Conservation (phyloP, 306 rosid species). For the Cyamopsis tetragonoloba region DNA sequence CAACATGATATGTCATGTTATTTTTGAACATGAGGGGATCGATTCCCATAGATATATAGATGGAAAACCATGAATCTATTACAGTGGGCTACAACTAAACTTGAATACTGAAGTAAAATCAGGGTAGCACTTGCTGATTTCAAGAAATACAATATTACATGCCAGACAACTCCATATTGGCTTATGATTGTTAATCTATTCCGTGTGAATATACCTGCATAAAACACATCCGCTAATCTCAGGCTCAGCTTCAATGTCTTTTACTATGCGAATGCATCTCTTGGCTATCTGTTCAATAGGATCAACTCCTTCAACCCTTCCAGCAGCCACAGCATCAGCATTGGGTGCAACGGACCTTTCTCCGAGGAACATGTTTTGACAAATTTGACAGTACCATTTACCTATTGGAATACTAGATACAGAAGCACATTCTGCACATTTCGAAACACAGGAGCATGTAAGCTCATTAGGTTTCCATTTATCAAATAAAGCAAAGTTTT, state of each 20-base stretch:
- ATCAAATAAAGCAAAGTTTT: too few species aligned
- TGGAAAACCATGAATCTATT: neutral
- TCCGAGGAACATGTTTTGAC: conserved; percentile 71
- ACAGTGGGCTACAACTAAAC: conserved; percentile 22
- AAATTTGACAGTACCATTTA: conserved; percentile 85
- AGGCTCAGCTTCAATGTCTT: conserved; percentile 70
- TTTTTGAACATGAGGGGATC: too few species aligned
- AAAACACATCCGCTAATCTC: conserved; percentile 91
- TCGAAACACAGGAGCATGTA: conserved; percentile 22
- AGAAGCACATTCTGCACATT: conserved; percentile 84
- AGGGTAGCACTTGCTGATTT: neutral
- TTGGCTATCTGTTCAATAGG: conserved; percentile 80
- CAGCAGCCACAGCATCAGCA: conserved; percentile 88
- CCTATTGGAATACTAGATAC: conserved; percentile 72
- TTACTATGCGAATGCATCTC: conserved; percentile 93
- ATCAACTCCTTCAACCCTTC: conserved; percentile 84
- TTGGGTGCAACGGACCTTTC: conserved; percentile 62
- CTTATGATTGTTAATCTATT: conserved; percentile 18
- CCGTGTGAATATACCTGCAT: conserved; percentile 60
- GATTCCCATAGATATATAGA: too few species aligned
- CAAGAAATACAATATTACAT: conserved; percentile 11
- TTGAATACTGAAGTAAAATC: conserved; percentile 1
- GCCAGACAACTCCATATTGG: conserved; percentile 1
- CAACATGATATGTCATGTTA: too few species aligned
- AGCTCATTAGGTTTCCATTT: neutral